These are phyloP conservation scores for Scheffersomyces lignicola DNA, from an alignment of 1,139 yeast genomes.

Conservation along the genomic window DNA sequence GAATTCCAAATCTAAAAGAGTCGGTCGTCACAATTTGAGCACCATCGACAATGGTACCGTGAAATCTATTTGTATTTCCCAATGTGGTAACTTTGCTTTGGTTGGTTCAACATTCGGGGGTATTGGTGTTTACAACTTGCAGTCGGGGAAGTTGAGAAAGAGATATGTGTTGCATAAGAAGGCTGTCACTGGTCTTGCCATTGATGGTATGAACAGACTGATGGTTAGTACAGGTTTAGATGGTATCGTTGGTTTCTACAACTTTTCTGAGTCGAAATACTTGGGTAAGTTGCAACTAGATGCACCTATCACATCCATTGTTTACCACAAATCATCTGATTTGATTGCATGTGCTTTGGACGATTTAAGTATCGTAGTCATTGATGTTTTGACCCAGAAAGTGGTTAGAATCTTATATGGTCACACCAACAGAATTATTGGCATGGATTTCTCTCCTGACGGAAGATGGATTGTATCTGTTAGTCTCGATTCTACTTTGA, in stretches of 20 bases:
- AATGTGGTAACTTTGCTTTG: constrained; percentile 93
- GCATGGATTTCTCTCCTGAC: constrained; percentile 89
- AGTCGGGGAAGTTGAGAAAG: constrained; percentile 80
- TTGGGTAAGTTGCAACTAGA: constrained; percentile 69
- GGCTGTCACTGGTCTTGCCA: constrained; percentile 83
- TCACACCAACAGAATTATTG: constrained; percentile 84
- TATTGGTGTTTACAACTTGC: constrained; percentile 86
- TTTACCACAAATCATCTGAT: constrained; percentile 80
- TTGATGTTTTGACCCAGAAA: constrained; percentile 79
- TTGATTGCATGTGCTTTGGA: constrained; percentile 84
- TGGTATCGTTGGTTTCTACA: constrained; percentile 85
- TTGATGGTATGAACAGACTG: constrained; percentile 86
- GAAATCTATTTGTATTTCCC: constrained; percentile 78
- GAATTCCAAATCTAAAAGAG: constrained; percentile 80
- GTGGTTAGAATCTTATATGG: constrained; percentile 89
- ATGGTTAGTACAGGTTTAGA: constrained; percentile 89
- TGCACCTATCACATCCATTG: constrained; percentile 76
- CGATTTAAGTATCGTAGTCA: constrained; percentile 77
- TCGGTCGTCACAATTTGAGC: constrained; percentile 69
- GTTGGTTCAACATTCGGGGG: constrained; percentile 92
- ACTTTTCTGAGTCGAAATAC: constrained; percentile 70
- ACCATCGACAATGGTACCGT: constrained; percentile 83
- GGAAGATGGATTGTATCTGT: constrained; percentile 94
- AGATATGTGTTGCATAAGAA: constrained; percentile 67
- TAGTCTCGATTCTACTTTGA: constrained; percentile 79